Percentiles rank a stretch among this genome's conserved stretches.
phyloP scores from a whole-genome alignment of 106 monocot genomes.

The Apostasia ramifera region DNA sequence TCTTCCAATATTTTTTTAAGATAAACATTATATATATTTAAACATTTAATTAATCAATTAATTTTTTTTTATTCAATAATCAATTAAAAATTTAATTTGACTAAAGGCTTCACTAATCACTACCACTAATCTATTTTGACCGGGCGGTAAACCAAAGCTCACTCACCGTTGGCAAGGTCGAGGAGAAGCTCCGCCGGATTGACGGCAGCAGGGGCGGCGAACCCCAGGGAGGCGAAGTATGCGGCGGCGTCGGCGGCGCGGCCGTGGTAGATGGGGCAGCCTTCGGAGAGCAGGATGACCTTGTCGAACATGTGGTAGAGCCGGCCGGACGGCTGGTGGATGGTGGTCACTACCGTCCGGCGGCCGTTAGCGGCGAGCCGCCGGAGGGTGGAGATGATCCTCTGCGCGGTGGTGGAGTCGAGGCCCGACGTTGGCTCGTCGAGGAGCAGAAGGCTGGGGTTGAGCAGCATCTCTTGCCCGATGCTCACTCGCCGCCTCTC shows the following conservation, averaged over 20 bases:
- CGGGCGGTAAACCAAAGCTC: not conserved
- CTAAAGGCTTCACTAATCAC: not conserved
- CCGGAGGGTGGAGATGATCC: slow-evolving; percentile 28
- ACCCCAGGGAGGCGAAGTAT: slow-evolving; percentile 37
- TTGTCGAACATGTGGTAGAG: slow-evolving; percentile 55
- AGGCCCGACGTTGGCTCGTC: slow-evolving; percentile 64
- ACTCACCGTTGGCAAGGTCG: slow-evolving; percentile 51
- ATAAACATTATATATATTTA: too few relatives aligned
- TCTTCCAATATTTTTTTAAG: too few relatives aligned
- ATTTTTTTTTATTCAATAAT: not conserved
- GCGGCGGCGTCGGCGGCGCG: slow-evolving; percentile 21
- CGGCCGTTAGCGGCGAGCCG: slow-evolving; percentile 25
- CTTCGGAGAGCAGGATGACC: slow-evolving; percentile 38
- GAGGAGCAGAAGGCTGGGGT: slow-evolving; percentile 42
- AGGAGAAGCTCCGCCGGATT: slow-evolving; percentile 59
- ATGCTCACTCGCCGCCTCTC: slow-evolving; percentile 52
- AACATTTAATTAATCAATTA: too few relatives aligned
- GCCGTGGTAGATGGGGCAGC: slow-evolving; percentile 43
- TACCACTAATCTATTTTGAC: not conserved
- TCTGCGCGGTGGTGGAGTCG: slow-evolving; percentile 47
- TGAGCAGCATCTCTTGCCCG: slow-evolving; percentile 53
- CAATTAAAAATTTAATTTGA: not conserved
- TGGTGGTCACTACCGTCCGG: slow-evolving; percentile 36
- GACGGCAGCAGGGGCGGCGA: slow-evolving; percentile 16
- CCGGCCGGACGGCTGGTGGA: slow-evolving; percentile 54